Conservation (phyloP, 768 basidiomycete genomes). For the Russula ochroleuca region DNA sequence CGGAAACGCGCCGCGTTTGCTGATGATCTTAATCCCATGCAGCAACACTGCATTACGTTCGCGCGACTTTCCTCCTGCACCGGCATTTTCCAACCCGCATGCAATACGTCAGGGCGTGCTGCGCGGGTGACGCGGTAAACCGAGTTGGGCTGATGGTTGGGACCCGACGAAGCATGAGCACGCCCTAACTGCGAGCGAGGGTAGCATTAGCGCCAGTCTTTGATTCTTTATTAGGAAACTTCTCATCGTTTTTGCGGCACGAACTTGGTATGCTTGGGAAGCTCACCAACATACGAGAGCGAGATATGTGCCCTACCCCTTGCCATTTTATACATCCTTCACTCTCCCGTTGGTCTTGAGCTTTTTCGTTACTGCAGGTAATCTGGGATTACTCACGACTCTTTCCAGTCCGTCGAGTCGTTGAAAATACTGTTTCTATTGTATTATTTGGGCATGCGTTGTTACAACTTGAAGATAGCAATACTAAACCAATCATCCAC, state of each 20-base stretch:
- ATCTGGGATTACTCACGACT: background rate
- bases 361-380: too few species aligned
- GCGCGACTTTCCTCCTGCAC: slow-evolving; percentile 31
- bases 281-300: too few species aligned
- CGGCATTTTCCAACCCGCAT: slow-evolving; percentile 32
- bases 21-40: background rate
- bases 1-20: background rate
- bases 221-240: background rate
- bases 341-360: too few species aligned
- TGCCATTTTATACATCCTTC: background rate
- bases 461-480: background rate
- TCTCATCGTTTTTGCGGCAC: background rate
- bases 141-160: slow-evolving; percentile 42
- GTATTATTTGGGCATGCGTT: background rate
- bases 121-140: slow-evolving; percentile 28
- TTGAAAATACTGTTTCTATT: background rate
- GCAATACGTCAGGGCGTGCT: slow-evolving; percentile 28
- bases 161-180: slow-evolving; percentile 42
- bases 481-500: too few species aligned
- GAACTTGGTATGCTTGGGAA: background rate
- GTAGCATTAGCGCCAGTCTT: slow-evolving; percentile 29
- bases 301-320: background rate
- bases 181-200: slow-evolving; percentile 42
- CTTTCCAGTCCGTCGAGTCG: background rate
- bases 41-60: slow-evolving; percentile 34